Evolutionary conservation across 129 eudicot genomes (phyloP).

Genomic region (Silybum marianum): DNA sequence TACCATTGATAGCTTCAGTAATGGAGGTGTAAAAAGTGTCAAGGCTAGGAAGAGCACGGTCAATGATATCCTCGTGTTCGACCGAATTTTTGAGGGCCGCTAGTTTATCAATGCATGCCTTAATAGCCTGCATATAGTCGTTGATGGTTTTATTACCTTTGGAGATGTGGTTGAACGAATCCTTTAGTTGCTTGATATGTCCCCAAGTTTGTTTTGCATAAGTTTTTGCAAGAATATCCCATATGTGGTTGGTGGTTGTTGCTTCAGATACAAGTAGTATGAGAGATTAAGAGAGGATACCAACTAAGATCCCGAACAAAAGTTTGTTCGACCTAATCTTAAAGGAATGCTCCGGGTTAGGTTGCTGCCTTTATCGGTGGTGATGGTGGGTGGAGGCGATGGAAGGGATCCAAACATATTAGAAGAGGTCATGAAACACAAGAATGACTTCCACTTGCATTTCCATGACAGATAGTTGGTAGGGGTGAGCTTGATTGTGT

Average conservation of each 20-base stretch:
- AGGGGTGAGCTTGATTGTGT: too few relatives aligned
- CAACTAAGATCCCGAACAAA: conserved; percentile 6
- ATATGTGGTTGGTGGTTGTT: not conserved
- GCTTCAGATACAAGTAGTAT: not conserved
- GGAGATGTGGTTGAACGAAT: not conserved
- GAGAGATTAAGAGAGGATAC: not conserved
- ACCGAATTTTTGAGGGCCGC: not conserved
- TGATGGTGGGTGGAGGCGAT: not conserved
- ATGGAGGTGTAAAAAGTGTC: not conserved
- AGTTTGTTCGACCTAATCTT: conserved; percentile 24
- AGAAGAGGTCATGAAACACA: too few relatives aligned
- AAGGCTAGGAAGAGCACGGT: not conserved
- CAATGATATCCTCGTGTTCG: conserved; percentile 4
- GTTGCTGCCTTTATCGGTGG: not conserved
- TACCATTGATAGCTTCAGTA: conserved; percentile 1
- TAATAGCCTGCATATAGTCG: not conserved
- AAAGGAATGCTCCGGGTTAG: not conserved
- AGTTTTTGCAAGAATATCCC: conserved; percentile 9
- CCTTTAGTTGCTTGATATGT: conserved; percentile 8
- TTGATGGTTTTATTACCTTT: not conserved
- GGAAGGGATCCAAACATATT: not conserved
- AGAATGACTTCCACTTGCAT: too few relatives aligned
- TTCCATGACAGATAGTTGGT: too few relatives aligned
- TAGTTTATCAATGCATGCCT: not conserved
- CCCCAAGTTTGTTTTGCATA: conserved; percentile 11